A percentile compares a stretch with the other conserved stretches of the same genome.
phyloP scores from a whole-genome alignment of 148 eudicot species.

The Selenicereus undatus region DNA sequence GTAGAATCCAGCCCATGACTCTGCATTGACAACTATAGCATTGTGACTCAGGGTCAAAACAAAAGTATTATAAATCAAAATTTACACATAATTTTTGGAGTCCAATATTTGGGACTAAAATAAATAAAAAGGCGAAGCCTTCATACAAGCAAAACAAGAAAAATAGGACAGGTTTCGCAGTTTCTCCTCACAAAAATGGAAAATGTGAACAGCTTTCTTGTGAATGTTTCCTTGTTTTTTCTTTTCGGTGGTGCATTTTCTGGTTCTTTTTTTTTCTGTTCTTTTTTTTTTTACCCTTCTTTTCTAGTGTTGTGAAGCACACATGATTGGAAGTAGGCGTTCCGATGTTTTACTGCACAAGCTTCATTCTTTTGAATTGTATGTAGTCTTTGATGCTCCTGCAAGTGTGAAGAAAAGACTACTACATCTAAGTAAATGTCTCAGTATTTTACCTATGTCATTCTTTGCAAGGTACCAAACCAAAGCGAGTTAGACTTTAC shows the following conservation, averaged over 20 bases:
- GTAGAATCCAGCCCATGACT: slow-evolving; percentile 12
- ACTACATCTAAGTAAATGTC: neutral
- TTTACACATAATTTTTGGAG: slow-evolving; percentile 13
- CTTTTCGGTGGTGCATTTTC: slow-evolving; percentile 5
- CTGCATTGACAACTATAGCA: neutral
- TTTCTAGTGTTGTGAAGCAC: slow-evolving; percentile 8
- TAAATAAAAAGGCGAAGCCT: slow-evolving; percentile 1
- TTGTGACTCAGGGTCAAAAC: neutral
- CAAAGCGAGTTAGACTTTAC: too few species aligned
- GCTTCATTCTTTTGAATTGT: neutral
- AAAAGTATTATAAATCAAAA: neutral
- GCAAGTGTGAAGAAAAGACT: neutral
- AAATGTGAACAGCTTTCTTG: slow-evolving; percentile 17
- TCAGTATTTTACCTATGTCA: neutral
- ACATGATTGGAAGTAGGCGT: slow-evolving; percentile 12
- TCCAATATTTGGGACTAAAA: neutral
- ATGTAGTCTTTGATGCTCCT: neutral
- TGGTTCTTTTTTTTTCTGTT: neutral
- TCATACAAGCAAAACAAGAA: neutral
- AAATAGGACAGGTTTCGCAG: slow-evolving; percentile 26
- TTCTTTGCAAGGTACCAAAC: neutral
- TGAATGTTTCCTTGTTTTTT: neutral
- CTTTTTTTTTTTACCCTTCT: slow-evolving; percentile 12
- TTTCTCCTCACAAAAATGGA: slow-evolving; percentile 17
- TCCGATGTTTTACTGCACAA: neutral